Percentiles rank a stretch among this genome's conserved stretches.
Evolutionary conservation across 306 rosid species (phyloP).

Genomic region (Malus sylvestris): DNA sequence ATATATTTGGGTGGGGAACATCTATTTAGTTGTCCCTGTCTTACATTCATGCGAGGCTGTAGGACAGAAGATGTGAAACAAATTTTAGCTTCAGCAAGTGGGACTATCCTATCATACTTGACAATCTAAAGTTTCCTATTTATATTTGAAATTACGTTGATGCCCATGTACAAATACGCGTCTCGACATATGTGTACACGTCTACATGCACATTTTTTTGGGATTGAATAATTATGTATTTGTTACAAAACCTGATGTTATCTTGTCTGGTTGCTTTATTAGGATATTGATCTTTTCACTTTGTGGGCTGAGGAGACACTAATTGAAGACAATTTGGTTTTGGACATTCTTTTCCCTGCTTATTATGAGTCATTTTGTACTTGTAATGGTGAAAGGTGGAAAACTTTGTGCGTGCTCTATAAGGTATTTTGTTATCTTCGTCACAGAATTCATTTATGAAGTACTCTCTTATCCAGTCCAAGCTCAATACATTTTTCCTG

Average conservation of each 20-base stretch:
- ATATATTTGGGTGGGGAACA: background rate
- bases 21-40: background rate
- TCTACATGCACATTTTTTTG: background rate
- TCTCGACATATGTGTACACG: background rate
- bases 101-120: background rate
- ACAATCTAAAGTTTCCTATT: background rate
- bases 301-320: slow-evolving; percentile 97
- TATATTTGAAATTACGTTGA: background rate
- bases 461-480: slow-evolving; percentile 10
- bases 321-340: slow-evolving; percentile 78
- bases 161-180: background rate
- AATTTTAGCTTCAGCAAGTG: no score
- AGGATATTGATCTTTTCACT: slow-evolving; percentile 85
- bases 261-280: slow-evolving; percentile 27
- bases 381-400: slow-evolving; percentile 70
- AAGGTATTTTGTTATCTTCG: slow-evolving; percentile 45
- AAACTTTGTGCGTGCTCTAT: slow-evolving; percentile 50
- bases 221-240: background rate
- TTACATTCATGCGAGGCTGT: background rate
- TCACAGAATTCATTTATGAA: slow-evolving; percentile 8
- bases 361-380: slow-evolving; percentile 75
- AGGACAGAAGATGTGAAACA: background rate
- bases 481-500: slow-evolving; percentile 22
- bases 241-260: slow-evolving; percentile 1
- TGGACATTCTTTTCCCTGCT: slow-evolving; percentile 82